A percentile compares a stretch with the other conserved stretches of the same genome.
These are phyloP conservation scores for Ajuga chamaepitys DNA, from an alignment of 257 asterid genomes.

Conservation along the genomic window DNA sequence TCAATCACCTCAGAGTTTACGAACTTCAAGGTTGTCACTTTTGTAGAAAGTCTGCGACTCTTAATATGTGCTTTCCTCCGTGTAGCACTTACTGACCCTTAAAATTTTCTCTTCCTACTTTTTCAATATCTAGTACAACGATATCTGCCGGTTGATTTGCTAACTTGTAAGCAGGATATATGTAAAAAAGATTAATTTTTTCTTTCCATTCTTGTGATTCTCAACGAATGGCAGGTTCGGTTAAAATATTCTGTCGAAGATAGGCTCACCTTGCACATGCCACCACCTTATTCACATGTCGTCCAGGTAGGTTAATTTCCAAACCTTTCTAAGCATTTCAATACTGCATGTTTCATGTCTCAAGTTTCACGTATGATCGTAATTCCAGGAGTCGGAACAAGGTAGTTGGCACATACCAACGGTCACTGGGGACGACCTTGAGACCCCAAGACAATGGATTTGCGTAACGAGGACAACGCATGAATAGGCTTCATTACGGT, in stretches of 20 bases:
- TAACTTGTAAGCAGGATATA: not conserved
- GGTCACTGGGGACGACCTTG: slow-evolving; percentile 72
- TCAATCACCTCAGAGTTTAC: too few species aligned
- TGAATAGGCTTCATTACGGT: slow-evolving; percentile 9
- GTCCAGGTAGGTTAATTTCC: slow-evolving; percentile 48
- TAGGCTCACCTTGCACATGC: slow-evolving; percentile 53
- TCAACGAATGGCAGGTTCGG: slow-evolving; percentile 47
- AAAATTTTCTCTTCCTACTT: too few species aligned
- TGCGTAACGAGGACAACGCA: slow-evolving; percentile 55
- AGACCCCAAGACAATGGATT: slow-evolving; percentile 72
- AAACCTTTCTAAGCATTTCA: not conserved
- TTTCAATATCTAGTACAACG: too few species aligned
- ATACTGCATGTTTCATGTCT: not conserved
- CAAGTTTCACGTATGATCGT: slow-evolving; percentile 2
- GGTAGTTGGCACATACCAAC: slow-evolving; percentile 87
- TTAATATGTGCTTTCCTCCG: too few species aligned
- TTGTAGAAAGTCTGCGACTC: too few species aligned
- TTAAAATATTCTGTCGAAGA: slow-evolving; percentile 30
- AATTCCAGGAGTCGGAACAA: slow-evolving; percentile 73
- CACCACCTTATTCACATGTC: slow-evolving; percentile 85
- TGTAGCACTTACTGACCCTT: too few species aligned
- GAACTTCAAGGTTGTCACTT: too few species aligned
- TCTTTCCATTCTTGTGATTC: slow-evolving; percentile 5
- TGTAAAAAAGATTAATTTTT: not conserved
- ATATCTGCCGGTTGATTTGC: not conserved